Evolutionary conservation across 352 stramenopile genomes (phyloP), one percentile per base, ranked within the genome.

Genomic region (Globisporangium recalcitrans): DNA sequence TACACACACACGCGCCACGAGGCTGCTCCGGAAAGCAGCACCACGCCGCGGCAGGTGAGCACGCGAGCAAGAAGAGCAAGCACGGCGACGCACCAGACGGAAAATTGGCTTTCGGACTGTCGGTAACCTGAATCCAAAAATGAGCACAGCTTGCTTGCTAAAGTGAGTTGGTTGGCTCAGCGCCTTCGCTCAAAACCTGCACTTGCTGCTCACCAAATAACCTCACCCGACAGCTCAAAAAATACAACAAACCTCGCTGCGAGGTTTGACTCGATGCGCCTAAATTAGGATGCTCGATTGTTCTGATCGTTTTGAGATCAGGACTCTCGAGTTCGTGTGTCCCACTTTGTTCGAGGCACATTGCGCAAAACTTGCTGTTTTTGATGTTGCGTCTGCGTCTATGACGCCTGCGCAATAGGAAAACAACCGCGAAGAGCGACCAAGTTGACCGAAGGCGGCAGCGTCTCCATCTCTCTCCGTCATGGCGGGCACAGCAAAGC

Each of bases 101-200:
- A 76, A 73, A 77, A 63, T 71, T 74, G 64, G 69, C 63, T 75
- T 74, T 90, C 74, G 82, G 77, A 89, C 81, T 90, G 85, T 86
- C 85, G 78, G 80, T 94, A 92, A 94, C 85, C 85, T 94, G 85
- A 94, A 94, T 91, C 82, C 85, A 91, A 94, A 78, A 91, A 79
- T 82, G 71, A 73, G 63, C n/a, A n/a, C n/a, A n/a, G n/a, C n/a
- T n/a, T 16, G 34, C 24, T 22, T 16, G n/a, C 34, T 36, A 19
- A 7, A 8, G 38, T 16, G 27, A 56, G 27, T 57, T 57, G 51
- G 51, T 57, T 57, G 51, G 51, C 51, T n/a, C 51, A 57, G 29
- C 40, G 16, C 29, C 36, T 26, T 8, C 19, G 16, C 38, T 10
- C 32, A 34, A 19, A 32, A 6, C 22, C 6, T 10, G 34, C 3